Percentiles rank a stretch among this genome's conserved stretches.
These are phyloP conservation scores for Xylariomycetidae sp. DNA, from an alignment of 2,329 filamentous ascomycete genomes.

Conservation along the genomic window DNA sequence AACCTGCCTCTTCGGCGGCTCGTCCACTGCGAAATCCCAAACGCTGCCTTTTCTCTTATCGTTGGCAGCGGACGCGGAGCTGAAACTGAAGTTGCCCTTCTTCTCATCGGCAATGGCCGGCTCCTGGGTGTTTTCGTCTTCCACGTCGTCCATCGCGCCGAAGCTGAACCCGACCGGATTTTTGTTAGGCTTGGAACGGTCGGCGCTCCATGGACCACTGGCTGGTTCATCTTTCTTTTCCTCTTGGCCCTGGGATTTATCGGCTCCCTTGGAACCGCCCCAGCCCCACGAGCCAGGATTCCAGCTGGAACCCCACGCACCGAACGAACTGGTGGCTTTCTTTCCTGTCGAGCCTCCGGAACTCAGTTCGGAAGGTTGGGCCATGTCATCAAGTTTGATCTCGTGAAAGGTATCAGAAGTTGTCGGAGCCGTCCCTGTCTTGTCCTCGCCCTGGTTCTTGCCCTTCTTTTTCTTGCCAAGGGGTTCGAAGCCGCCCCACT, in stretches of 20 bases:
- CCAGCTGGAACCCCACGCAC: conserved; percentile 57
- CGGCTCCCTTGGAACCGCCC: conserved; percentile 27
- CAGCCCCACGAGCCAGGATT: conserved; percentile 43
- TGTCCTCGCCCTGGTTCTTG: conserved; percentile 29
- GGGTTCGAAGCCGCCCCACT: conserved; percentile 42
- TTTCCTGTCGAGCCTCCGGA: conserved; percentile 39
- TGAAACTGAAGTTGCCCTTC: conserved; percentile 22
- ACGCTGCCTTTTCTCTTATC: conserved; percentile 36
- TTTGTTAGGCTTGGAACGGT: conserved; percentile 44
- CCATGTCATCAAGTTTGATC: conserved; percentile 57
- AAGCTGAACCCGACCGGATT: conserved; percentile 40
- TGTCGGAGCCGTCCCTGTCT: conserved; percentile 22
- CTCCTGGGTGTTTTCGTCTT: conserved; percentile 31
- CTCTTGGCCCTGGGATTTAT: conserved; percentile 32
- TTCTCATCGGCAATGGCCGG: conserved; percentile 19
- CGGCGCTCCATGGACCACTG: conserved; percentile 44
- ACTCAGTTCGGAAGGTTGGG: conserved; percentile 52
- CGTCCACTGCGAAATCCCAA: conserved; percentile 30
- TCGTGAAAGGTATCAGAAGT: conserved; percentile 58
- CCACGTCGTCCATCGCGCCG: conserved; percentile 34
- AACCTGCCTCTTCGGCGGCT: too few species aligned
- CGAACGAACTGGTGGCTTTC: conserved; percentile 41
- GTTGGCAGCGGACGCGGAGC: conserved; percentile 15
- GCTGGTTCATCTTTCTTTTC: conserved; percentile 35
- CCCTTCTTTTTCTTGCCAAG: conserved; percentile 44